Evolutionary conservation across 2,329 filamentous ascomycete genomes (phyloP), one percentile per base, ranked within the genome.

Genomic region (Phyllosticta citribraziliensis): DNA sequence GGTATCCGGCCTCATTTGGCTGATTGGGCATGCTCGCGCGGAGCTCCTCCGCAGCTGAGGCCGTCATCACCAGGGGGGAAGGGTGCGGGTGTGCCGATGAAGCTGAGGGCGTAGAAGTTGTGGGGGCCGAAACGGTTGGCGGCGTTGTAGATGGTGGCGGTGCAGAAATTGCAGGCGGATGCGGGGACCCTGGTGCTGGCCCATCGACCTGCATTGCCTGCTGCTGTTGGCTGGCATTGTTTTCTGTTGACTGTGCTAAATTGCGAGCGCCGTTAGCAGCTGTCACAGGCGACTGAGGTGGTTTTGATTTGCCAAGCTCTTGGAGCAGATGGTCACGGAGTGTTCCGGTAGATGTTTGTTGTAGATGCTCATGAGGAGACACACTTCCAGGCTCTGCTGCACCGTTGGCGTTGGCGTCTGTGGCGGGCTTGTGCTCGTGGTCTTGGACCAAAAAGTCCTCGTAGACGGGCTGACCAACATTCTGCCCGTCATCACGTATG

Each of bases 401-500:
- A 3, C 14, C 40, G 52, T 10, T 57, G 50, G 56, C 63, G 51
- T 62, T 62, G 20, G 55, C 24, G 55, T 61, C 59, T 54, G 55
- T 24, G 19, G 25, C 20, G 24, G 59, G 59, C 59, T 57, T 58
- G 47, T 30, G 27, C 25, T 63, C 63, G 53, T 74, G 71, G 60
- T 75, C 72, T 24, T 73, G 70, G 56, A 75, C 69, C 30, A 74
- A 57, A 56, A 74, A 75, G 57, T 75, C 73, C 20, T 74, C 72
- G 51, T 73, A 63, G 25, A 72, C 35, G 64, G 65, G 35, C 61
- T 54, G 51, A 55, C 51, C 64, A 30, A 33, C 61, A 58, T 51
- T 64, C 63, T 62, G 65, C 33, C 52, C 35, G 47, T 58, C 62
- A 40, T 54, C 51, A 56, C 60, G 51, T 56, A 67, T 11, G 62